Conservation (phyloP, 441 rosid species). For the Aleurites moluccanus region DNA sequence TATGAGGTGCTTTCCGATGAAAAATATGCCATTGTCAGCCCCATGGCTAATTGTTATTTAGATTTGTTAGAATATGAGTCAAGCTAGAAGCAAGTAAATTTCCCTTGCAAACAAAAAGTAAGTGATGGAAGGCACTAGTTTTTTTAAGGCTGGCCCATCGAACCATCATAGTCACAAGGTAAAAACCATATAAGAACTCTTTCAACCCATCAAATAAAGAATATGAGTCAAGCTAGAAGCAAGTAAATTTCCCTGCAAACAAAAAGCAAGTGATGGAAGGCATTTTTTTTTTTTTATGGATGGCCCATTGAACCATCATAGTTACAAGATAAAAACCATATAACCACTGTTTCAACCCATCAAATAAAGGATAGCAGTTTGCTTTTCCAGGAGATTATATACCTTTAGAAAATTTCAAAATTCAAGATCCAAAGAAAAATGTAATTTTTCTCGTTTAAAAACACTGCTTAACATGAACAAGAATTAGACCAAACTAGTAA, state of each 20-base stretch:
- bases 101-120: neutral
- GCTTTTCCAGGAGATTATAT: too few relatives aligned
- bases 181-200: neutral
- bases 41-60: neutral
- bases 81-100: neutral
- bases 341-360: too few relatives aligned
- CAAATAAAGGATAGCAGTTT: slow-evolving; percentile 1
- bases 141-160: too few relatives aligned
- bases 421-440: neutral
- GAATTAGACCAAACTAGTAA: neutral
- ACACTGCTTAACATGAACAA: neutral
- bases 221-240: too few relatives aligned
- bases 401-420: neutral
- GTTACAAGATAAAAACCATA: too few relatives aligned
- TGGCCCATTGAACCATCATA: too few relatives aligned
- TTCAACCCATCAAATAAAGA: too few relatives aligned
- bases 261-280: too few relatives aligned
- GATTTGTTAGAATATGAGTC: neutral
- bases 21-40: neutral
- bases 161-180: neutral
- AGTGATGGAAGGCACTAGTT: neutral
- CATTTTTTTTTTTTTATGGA: too few relatives aligned
- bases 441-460: neutral
- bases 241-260: too few relatives aligned
- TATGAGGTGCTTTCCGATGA: neutral